phyloP scores from a whole-genome alignment of 257 asterid species.

The Solanum piurae region DNA sequence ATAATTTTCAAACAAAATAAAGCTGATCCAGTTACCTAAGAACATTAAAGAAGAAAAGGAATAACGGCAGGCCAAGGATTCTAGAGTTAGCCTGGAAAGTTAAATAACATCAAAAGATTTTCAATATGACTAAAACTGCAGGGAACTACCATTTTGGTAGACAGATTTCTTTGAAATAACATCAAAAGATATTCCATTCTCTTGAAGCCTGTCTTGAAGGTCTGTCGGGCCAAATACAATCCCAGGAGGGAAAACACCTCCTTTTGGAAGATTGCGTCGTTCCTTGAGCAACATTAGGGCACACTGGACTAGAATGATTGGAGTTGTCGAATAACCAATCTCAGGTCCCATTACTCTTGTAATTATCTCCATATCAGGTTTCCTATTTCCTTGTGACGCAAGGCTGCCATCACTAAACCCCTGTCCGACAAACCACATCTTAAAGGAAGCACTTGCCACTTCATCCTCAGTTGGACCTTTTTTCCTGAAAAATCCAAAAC shows the following conservation, averaged over 20 bases:
- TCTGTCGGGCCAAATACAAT: constrained; percentile 69
- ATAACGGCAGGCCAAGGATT: not conserved
- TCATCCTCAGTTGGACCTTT: constrained; percentile 79
- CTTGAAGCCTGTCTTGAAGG: constrained; percentile 59
- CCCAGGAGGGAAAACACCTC: constrained; percentile 84
- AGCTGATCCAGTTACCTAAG: not conserved
- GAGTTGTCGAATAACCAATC: constrained; percentile 82
- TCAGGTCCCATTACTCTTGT: constrained; percentile 92
- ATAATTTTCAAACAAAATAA: not conserved
- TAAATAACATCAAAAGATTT: not conserved
- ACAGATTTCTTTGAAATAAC: constrained; percentile 50
- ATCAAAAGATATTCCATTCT: constrained; percentile 71
- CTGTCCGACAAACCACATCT: constrained; percentile 89
- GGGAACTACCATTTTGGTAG: not conserved
- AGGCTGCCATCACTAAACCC: constrained; percentile 48
- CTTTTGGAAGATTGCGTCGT: constrained; percentile 53
- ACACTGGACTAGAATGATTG: constrained; percentile 62
- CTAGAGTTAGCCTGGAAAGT: not conserved
- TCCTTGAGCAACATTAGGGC: constrained; percentile 46
- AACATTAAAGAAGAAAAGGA: not conserved
- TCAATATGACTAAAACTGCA: not conserved
- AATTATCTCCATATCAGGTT: constrained; percentile 59
- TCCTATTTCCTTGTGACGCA: constrained; percentile 27
- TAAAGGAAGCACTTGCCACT: constrained; percentile 62
- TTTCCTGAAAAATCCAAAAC: constrained; percentile 52